These are phyloP conservation scores for Pedinophyceae sp. DNA, from an alignment of 139 green algal genomes.

Conservation along the genomic window DNA sequence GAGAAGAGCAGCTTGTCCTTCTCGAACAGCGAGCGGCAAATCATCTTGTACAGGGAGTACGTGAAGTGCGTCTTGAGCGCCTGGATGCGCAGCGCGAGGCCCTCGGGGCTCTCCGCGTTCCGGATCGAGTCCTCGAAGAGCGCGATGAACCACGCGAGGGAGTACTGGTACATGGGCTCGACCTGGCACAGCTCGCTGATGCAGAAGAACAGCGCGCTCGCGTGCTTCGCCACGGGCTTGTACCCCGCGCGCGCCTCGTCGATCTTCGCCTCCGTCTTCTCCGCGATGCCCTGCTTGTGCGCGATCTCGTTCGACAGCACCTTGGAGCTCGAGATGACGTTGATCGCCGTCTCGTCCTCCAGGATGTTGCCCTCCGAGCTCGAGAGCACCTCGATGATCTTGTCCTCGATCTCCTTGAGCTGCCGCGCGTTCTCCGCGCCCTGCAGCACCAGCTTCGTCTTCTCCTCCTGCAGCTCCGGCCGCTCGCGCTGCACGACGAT, in stretches of 20 bases:
- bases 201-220: slow-evolving; percentile 21
- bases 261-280: slow-evolving; percentile 21
- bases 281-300: slow-evolving; percentile 44
- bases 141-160: slow-evolving; percentile 21
- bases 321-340: slow-evolving; percentile 49
- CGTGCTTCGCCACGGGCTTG: slow-evolving; percentile 16
- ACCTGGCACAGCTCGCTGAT: slow-evolving; percentile 21
- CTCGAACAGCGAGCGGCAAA: slow-evolving; percentile 56
- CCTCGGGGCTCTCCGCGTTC: slow-evolving; percentile 2
- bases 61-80: slow-evolving; percentile 21
- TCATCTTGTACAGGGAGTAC: slow-evolving; percentile 20
- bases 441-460: slow-evolving; percentile 51
- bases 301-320: slow-evolving; percentile 51
- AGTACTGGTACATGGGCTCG: slow-evolving; percentile 35
- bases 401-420: slow-evolving; percentile 66
- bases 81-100: slow-evolving; percentile 11
- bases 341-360: slow-evolving; percentile 59
- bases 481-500: slow-evolving; percentile 52
- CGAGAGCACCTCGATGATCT: slow-evolving; percentile 60
- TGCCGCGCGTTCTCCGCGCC: slow-evolving; percentile 59
- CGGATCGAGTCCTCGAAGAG: slow-evolving; percentile 17
- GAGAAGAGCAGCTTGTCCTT: slow-evolving; percentile 72
- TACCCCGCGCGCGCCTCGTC: slow-evolving; percentile 20
- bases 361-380: slow-evolving; percentile 62
- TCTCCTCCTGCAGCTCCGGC: slow-evolving; percentile 66